These are phyloP conservation scores for Calonectria henricotiae DNA, from an alignment of 2,329 filamentous ascomycete genomes.

Conservation along the genomic window DNA sequence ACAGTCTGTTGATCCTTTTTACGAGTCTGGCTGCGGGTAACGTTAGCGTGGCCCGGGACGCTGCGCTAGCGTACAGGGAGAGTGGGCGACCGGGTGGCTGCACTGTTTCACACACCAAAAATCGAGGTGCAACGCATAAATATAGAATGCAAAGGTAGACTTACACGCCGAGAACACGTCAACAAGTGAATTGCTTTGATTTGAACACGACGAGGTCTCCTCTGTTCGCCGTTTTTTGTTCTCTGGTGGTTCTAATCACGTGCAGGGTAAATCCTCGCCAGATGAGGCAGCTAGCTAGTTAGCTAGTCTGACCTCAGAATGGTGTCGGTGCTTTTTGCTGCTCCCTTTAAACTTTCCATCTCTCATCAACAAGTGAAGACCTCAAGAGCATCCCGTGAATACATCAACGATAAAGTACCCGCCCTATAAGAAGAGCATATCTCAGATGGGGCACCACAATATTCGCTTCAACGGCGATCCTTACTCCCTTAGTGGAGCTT, in stretches of 20 bases:
- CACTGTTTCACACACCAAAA: background rate
- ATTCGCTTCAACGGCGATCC: slow-evolving; percentile 58
- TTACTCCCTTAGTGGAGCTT: slow-evolving; percentile 56
- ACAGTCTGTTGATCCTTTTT: background rate
- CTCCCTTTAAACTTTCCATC: slow-evolving; percentile 8
- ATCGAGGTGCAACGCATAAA: background rate
- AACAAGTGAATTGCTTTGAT: background rate
- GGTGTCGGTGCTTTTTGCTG: background rate
- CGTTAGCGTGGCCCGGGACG: background rate
- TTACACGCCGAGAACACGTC: background rate
- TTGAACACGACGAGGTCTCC: background rate
- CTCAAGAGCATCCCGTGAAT: background rate
- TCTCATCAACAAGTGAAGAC: background rate
- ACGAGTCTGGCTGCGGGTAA: background rate
- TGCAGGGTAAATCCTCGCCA: slow-evolving; percentile 8
- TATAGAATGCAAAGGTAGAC: background rate
- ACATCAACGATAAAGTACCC: background rate
- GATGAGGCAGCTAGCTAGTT: background rate
- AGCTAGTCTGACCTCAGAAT: background rate
- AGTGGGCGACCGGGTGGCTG: background rate
- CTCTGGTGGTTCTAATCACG: slow-evolving; percentile 13
- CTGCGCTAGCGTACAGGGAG: background rate
- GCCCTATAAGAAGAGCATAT: background rate
- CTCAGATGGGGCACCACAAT: slow-evolving; percentile 55
- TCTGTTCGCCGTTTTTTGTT: slow-evolving; percentile 1